Base-by-base conservation (phyloP, 2,329 filamentous ascomycete genomes). In the Emericellopsis cladophorae region DNA sequence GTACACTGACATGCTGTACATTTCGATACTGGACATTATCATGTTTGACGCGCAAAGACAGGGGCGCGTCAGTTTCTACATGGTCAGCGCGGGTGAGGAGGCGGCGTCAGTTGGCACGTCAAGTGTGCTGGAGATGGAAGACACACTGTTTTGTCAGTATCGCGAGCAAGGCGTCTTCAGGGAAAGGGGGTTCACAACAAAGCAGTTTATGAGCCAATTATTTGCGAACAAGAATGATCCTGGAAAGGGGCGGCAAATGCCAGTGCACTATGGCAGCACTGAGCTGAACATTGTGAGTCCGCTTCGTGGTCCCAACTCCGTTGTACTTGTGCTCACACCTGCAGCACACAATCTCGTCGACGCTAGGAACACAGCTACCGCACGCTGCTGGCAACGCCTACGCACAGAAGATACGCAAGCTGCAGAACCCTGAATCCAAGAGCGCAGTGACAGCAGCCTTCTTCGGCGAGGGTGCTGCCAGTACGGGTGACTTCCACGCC, bases 11-110 rank as follows among this genome's bases (percentile, higher is more conserved):
- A 83, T 84, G 79, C 53, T 83, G 9, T 72, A 68, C 31, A 67
- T 81, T 9, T 79, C 83, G 42, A 84, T 96, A 49, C 92, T 98
- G 87, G 92, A 98, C 56, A 61, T 94, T 42, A 84, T 96, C 57
- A 96, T 96, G 89, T 95, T 95, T 55, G 92, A 98, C 54, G 89
- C 92, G 1, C 92, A 98, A 62, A 74, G 92, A 36, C 92, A 98
- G 62, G 89, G 89, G n/a, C 78, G 87, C 16, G 65, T 95, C 42
- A 89, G 82, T 59, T 98, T 98, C 64, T 98, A 98, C 63, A 96
- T 98, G 85, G 90, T 90, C 54, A 90, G 84, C 31, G 85, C 88
- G 1, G 89, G 89, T 43, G 89, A 95, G 66, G 92, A 98, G 68
- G 92, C 90, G 29, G 88, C 95, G 40, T 85, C 86, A 35, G 81